Evolutionary conservation across 2,329 filamentous ascomycete genomes (phyloP), one percentile per base, ranked within the genome.

Genomic region (Epichloe elymi): DNA sequence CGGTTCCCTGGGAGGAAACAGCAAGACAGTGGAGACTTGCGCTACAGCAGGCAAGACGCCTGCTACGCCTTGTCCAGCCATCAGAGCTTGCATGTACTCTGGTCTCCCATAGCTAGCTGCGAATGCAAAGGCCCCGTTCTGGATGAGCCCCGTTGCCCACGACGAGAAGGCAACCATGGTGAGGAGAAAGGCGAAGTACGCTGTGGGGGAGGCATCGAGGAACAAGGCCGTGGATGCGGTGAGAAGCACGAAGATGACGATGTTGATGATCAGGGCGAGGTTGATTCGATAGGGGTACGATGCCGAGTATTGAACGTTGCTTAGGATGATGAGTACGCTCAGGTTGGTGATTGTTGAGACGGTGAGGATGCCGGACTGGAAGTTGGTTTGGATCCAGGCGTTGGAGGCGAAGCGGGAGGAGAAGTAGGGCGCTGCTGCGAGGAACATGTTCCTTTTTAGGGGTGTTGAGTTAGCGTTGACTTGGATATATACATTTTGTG

Each of bases 71-170:
- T 98, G 93, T 1, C 93, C 93, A 3, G 85, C 83, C 90, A 98
- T 97, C 66, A 97, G 89, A 23, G 85, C 91, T 68, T 97, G 91
- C 51, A 88, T 95, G 66, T 97, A 98, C 66, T 93, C 87, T 19
- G 85, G 80, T 48, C 86, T 75, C 37, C 84, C 88, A 61, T 95
- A 97, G 49, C 87, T 84, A 3, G 86, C 81, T 3, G 88, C 89
- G 63, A 90, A 97, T 3, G 93, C 88, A 65, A 96, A 95, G 11
- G 93, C 81, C 17, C 93, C 93, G 65, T 97, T 97, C 68, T 97
- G 93, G 58, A 90, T 86, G 48, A 96, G 73, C 0, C 86, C 90
- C 0, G 89, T 86, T 0, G 88, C 89, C 62, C 85, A 74, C 57
- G 88, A 87, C 0, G 89, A 80, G n/a, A 73, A 70, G 54, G 86